These are phyloP conservation scores for Sanguinoderma infundibulare DNA, from an alignment of 1,284 basidiomycete genomes.

Conservation along the genomic window DNA sequence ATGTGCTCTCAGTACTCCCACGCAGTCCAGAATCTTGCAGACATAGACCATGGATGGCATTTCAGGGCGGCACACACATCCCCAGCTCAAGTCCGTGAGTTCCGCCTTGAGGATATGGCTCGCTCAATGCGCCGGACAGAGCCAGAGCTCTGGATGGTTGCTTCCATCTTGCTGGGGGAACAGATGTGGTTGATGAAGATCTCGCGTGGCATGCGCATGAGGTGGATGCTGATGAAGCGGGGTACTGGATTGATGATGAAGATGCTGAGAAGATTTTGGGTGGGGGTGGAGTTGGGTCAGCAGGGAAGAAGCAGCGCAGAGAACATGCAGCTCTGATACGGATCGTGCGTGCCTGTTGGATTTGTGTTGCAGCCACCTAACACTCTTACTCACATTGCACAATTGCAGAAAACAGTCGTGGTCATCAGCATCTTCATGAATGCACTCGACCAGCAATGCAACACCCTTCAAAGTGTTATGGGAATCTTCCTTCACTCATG, in stretches of 20 bases:
- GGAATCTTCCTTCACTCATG: slow-evolving; percentile 20
- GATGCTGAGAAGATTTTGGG: background rate
- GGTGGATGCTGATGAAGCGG: background rate
- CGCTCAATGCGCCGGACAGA: background rate
- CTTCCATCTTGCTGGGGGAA: background rate
- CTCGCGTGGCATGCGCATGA: no score
- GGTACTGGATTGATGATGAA: background rate
- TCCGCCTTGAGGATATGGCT: background rate
- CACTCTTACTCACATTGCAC: background rate
- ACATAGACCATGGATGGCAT: background rate
- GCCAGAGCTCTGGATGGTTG: background rate
- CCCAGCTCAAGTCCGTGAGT: background rate
- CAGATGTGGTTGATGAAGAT: background rate
- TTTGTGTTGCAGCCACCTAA: background rate
- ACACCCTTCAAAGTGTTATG: slow-evolving; percentile 8
- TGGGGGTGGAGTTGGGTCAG: background rate
- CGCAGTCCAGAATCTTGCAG: background rate
- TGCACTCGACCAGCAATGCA: slow-evolving; percentile 5
- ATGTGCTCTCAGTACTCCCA: background rate
- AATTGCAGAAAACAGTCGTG: background rate
- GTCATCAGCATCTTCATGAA: slow-evolving; percentile 11
- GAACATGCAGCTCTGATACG: background rate
- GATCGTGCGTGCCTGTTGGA: slow-evolving; percentile 1
- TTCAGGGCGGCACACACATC: background rate
- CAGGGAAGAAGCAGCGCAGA: background rate